Conservation (phyloP, 225 moss, liverwort and hornwort species). For the Neckera pumila region DNA sequence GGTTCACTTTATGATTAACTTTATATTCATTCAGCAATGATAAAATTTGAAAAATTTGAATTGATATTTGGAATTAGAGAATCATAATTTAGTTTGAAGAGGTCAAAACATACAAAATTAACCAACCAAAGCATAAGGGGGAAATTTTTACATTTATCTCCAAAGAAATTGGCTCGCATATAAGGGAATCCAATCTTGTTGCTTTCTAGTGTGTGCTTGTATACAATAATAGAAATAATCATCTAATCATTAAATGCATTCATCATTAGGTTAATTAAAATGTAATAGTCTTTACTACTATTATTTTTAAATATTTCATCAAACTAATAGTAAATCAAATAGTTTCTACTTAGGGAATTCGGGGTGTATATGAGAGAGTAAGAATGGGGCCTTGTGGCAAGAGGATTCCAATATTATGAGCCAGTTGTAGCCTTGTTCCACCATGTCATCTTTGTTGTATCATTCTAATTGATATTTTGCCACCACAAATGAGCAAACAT, state of each 20-base stretch:
- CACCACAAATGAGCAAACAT: neutral
- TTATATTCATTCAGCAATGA: too few relatives aligned
- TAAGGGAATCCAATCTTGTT: neutral
- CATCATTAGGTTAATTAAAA: neutral
- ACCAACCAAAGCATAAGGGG: neutral
- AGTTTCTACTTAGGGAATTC: neutral
- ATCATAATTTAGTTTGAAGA: rapidly evolving
- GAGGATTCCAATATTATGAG: rapidly evolving
- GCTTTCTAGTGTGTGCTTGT: rapidly evolving
- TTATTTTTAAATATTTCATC: neutral
- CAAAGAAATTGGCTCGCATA: rapidly evolving
- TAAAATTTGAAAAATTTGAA: neutral
- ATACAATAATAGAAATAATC: neutral
- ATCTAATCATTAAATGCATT: neutral
- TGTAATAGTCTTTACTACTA: neutral
- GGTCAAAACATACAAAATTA: neutral
- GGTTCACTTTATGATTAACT: too few relatives aligned
- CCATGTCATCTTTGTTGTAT: neutral
- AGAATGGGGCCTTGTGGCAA: neutral
- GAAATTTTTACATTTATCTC: neutral
- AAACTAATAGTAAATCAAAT: neutral
- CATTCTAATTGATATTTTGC: neutral
- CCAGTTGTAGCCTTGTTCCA: neutral
- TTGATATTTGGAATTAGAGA: neutral
- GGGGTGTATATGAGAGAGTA: neutral